phyloP scores from a whole-genome alignment of 2,329 filamentous ascomycete species.

The Claviceps arundinis region DNA sequence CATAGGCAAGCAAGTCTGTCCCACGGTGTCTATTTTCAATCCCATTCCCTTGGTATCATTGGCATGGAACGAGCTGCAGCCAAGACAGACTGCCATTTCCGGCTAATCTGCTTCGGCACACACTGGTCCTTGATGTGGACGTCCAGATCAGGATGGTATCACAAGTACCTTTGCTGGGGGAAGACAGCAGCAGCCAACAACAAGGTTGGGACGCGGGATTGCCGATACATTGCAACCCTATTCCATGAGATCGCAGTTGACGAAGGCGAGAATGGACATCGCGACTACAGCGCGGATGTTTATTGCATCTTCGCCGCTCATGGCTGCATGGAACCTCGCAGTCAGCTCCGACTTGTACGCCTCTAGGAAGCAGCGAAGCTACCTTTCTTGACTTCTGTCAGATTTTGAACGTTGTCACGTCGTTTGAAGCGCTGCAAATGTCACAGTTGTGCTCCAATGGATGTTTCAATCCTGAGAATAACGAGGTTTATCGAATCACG shows the following conservation, averaged over 20 bases:
- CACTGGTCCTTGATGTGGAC: background rate
- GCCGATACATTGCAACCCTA: background rate
- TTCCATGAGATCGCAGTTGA: background rate
- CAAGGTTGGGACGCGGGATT: background rate
- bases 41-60: background rate
- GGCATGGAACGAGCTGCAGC: background rate
- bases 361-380: background rate
- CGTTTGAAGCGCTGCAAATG: background rate
- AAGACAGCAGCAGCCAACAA: background rate
- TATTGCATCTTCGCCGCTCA: background rate
- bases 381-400: background rate
- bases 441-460: background rate
- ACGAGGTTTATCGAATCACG: slow-evolving; percentile 8
- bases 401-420: background rate
- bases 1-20: background rate
- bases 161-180: background rate
- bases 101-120: background rate
- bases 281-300: background rate
- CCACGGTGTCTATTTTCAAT: background rate
- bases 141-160: background rate
- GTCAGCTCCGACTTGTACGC: background rate
- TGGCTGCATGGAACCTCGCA: background rate
- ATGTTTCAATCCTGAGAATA: slow-evolving; percentile 11
- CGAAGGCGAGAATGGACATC: background rate
- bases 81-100: background rate